phyloP scores from a whole-genome alignment of 1,284 basidiomycete genomes.

The Naganishia sp. region DNA sequence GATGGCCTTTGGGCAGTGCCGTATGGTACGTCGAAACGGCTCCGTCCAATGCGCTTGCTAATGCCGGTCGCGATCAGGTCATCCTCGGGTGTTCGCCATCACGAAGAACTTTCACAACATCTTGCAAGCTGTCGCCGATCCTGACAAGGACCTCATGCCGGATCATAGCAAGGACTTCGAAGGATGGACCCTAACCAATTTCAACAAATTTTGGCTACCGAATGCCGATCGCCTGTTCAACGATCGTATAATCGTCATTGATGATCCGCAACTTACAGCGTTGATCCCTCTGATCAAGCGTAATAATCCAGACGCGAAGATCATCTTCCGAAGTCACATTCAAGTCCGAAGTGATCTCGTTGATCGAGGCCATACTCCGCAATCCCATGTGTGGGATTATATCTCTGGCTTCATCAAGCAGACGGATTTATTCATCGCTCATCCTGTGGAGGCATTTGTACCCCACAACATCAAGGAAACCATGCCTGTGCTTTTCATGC shows the following conservation, averaged over 20 bases:
- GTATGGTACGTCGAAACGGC: conserved; percentile 10
- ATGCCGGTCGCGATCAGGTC: conserved; percentile 56
- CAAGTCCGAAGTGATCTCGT: conserved; percentile 60
- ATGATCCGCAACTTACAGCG: conserved; percentile 64
- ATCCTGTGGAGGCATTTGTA: conserved; percentile 87
- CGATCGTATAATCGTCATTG: conserved; percentile 63
- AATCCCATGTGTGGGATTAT: conserved; percentile 85
- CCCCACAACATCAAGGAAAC: conserved; percentile 70
- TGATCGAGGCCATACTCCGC: conserved; percentile 61
- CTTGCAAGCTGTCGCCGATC: conserved; percentile 67
- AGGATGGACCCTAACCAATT: conserved; percentile 72
- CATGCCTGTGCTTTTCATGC: conserved; percentile 51
- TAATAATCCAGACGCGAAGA: conserved; percentile 73
- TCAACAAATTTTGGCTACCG: conserved; percentile 36
- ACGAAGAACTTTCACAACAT: conserved; percentile 68
- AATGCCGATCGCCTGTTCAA: conserved; percentile 34
- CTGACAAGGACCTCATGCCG: conserved; percentile 69
- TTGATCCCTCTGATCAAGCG: conserved; percentile 83
- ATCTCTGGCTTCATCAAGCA: conserved; percentile 83
- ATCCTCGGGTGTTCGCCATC: conserved; percentile 80
- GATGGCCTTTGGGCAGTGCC: conserved; percentile 70
- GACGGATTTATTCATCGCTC: conserved; percentile 79
- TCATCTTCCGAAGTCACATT: conserved; percentile 86
- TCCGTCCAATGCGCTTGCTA: not conserved
- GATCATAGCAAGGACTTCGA: conserved; percentile 72